These are phyloP conservation scores for Rhynchosporium secalis DNA, from an alignment of 2,329 filamentous ascomycete species.

Conservation along the genomic window DNA sequence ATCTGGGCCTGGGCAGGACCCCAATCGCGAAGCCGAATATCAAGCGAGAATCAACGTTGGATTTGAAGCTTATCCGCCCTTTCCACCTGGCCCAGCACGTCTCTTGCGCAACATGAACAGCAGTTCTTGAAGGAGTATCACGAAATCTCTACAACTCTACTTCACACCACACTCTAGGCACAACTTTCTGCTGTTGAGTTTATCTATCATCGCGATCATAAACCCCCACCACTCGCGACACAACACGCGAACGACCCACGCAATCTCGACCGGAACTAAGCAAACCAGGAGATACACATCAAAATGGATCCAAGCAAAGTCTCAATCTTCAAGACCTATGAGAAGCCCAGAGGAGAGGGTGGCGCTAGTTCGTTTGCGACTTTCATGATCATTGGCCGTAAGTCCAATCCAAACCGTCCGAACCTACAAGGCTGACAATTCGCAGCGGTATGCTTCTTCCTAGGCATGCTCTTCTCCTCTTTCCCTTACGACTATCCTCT, in stretches of 20 bases:
- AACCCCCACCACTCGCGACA: slow-evolving; percentile 11
- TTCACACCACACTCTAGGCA: no score
- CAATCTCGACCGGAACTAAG: neutral
- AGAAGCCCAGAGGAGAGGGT: slow-evolving; percentile 37
- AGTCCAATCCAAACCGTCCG: slow-evolving; percentile 39
- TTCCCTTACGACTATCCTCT: slow-evolving; percentile 96
- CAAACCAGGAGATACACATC: neutral
- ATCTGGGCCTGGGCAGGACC: neutral
- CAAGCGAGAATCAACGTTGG: neutral
- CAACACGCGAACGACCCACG: neutral
- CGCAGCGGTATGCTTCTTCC: slow-evolving; percentile 89
- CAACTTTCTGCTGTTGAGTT: neutral
- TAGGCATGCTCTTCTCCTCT: slow-evolving; percentile 93
- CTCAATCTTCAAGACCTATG: slow-evolving; percentile 40
- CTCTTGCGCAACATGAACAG: neutral
- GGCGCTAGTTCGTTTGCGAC: slow-evolving; percentile 80
- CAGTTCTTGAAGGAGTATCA: neutral
- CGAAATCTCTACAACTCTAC: neutral
- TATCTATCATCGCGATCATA: neutral
- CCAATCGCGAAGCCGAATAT: neutral
- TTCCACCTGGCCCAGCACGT: neutral
- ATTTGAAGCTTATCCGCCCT: slow-evolving; percentile 3
- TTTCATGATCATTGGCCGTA: slow-evolving; percentile 95
- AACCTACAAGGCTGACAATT: slow-evolving; percentile 21
- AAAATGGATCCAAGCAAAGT: slow-evolving; percentile 38